Evolutionary conservation across 495 filamentous ascomycete genomes (phyloP).

Genomic region (Penicillium cataractarum): DNA sequence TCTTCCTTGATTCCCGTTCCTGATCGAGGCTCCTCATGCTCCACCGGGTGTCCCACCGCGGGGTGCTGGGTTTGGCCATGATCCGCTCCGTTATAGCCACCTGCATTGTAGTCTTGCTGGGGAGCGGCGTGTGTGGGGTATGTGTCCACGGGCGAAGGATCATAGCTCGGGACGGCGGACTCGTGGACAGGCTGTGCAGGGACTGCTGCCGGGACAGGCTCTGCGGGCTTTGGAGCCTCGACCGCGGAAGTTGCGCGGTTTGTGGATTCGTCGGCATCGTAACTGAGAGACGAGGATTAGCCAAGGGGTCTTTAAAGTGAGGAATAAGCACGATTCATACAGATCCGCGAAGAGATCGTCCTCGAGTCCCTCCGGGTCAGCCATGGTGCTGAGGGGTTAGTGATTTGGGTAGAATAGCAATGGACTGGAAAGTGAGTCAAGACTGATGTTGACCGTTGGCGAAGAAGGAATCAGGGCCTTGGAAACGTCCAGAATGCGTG

Average conservation of each 20-base stretch:
- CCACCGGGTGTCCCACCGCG: slow-evolving; percentile 33
- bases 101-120: slow-evolving; percentile 49
- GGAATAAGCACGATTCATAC: slow-evolving; percentile 54
- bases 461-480: slow-evolving; percentile 5
- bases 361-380: slow-evolving; percentile 87
- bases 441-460: slow-evolving; percentile 6
- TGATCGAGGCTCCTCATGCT: slow-evolving; percentile 51
- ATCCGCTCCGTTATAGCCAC: slow-evolving; percentile 67
- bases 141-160: slow-evolving; percentile 48
- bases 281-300: slow-evolving; percentile 55
- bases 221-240: slow-evolving; percentile 36
- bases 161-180: slow-evolving; percentile 31
- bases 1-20: slow-evolving; percentile 94
- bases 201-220: slow-evolving; percentile 24
- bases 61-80: slow-evolving; percentile 58
- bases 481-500: background rate
- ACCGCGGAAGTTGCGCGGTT: slow-evolving; percentile 44
- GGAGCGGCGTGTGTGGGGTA: slow-evolving; percentile 35
- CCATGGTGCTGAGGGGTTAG: slow-evolving; percentile 55
- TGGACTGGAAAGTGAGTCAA: background rate
- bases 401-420: background rate
- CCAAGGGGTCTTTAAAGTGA: slow-evolving; percentile 6
- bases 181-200: slow-evolving; percentile 28
- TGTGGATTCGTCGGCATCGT: slow-evolving; percentile 78
- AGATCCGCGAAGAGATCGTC: slow-evolving; percentile 99